Percentiles rank a stretch among this genome's conserved stretches.
phyloP scores from a whole-genome alignment of 2,329 filamentous ascomycete genomes.

The Xylariaceae sp. region DNA sequence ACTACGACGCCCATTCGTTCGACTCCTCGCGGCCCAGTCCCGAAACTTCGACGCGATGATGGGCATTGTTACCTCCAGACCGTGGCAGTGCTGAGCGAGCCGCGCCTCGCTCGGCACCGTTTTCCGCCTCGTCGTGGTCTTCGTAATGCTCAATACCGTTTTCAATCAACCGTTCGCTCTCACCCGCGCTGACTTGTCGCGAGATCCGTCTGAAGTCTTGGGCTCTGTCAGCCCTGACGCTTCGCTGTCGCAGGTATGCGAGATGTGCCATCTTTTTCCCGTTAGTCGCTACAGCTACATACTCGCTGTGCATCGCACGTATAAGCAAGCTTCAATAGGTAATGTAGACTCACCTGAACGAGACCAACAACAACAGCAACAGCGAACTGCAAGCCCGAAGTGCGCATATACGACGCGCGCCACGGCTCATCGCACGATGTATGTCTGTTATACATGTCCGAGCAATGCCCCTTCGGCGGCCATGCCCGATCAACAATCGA shows the following conservation, averaged over 20 bases:
- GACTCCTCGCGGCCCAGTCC: conserved; percentile 13
- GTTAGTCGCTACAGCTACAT: conserved; percentile 21
- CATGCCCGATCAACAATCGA: conserved; percentile 54
- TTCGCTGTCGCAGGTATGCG: conserved; percentile 22
- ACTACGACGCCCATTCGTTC: conserved; percentile 18
- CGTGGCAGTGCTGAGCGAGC: conserved; percentile 10
- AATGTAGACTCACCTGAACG: conserved; percentile 46
- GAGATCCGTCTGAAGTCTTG: conserved; percentile 13
- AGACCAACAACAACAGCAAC: conserved; percentile 49
- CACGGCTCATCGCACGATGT: conserved; percentile 50
- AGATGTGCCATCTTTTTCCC: conserved; percentile 26
- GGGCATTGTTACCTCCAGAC: conserved; percentile 7
- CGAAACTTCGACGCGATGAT: conserved; percentile 16
- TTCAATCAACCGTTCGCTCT: conserved; percentile 21
- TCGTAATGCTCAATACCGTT: conserved; percentile 14
- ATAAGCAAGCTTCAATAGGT: too few species aligned
- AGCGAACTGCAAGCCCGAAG: conserved; percentile 50
- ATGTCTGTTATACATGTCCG: conserved; percentile 41
- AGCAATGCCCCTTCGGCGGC: conserved; percentile 43
- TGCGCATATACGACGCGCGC: conserved; percentile 49
- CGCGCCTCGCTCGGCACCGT: not conserved
- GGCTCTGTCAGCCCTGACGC: not conserved
- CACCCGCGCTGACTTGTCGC: conserved; percentile 8
- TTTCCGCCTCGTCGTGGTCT: conserved; percentile 15
- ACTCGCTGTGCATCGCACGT: conserved; percentile 7